phyloP scores from a whole-genome alignment of 768 basidiomycete species.

The Amanita brunnescens region DNA sequence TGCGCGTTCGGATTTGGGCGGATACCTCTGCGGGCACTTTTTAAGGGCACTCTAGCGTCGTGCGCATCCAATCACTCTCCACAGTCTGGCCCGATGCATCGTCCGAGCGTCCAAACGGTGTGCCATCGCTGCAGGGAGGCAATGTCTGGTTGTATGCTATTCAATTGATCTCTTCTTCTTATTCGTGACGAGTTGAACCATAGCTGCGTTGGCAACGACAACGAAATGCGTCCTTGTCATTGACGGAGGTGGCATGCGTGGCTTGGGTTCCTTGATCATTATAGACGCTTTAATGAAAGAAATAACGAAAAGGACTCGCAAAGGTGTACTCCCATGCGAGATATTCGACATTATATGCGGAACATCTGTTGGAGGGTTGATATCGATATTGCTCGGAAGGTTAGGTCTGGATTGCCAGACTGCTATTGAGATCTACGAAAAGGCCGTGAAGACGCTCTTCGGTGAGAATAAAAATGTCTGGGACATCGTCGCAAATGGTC shows the following conservation, averaged over 20 bases:
- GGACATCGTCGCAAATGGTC: constrained; percentile 10
- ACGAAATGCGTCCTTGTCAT: constrained; percentile 16
- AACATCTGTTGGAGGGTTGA: constrained; percentile 19
- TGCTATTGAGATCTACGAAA: constrained; percentile 18
- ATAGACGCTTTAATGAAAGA: constrained; percentile 17
- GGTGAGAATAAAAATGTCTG: constrained; percentile 12
- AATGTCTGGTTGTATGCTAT: too few relatives aligned
- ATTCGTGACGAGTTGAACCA: too few relatives aligned
- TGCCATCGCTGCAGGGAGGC: too few relatives aligned
- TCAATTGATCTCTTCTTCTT: too few relatives aligned
- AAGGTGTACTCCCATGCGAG: constrained; percentile 16
- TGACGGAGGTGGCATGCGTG: constrained; percentile 22
- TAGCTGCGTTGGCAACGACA: background rate
- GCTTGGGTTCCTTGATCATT: constrained; percentile 16
- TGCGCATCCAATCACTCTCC: too few relatives aligned
- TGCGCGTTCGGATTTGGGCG: too few relatives aligned
- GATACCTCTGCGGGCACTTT: too few relatives aligned
- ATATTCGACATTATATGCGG: constrained; percentile 24
- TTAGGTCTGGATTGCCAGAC: constrained; percentile 18
- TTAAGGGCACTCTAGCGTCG: too few relatives aligned
- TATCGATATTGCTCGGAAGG: constrained; percentile 20
- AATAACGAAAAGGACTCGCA: constrained; percentile 11
- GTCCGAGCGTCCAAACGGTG: too few relatives aligned
- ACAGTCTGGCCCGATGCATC: too few relatives aligned
- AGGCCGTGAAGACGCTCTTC: constrained; percentile 10